phyloP scores from a whole-genome alignment of 805 yeast genomes.

The Ogataea pini region DNA sequence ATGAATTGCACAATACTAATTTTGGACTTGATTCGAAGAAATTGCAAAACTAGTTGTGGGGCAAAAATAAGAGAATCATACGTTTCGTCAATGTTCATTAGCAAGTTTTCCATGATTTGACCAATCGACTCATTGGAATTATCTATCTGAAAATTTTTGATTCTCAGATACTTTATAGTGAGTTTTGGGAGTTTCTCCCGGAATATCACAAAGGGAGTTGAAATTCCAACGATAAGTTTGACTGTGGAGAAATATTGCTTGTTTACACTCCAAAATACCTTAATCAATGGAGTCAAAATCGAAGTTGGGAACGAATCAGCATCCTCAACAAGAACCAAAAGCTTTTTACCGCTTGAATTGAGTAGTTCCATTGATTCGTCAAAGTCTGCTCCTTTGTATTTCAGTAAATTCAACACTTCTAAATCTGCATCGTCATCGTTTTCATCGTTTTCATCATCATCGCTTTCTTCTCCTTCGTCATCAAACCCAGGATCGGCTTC shows the following conservation, averaged over 20 bases:
- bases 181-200: slow-evolving; percentile 35
- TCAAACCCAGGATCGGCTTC: slow-evolving; percentile 12
- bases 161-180: slow-evolving; percentile 25
- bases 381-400: slow-evolving; percentile 25
- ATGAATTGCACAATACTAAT: slow-evolving; percentile 34
- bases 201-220: slow-evolving; percentile 37
- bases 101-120: slow-evolving; percentile 33
- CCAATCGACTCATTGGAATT: slow-evolving; percentile 34
- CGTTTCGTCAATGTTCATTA: slow-evolving; percentile 34
- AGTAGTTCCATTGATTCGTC: slow-evolving; percentile 27
- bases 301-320: slow-evolving; percentile 36
- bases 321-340: slow-evolving; percentile 36
- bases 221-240: slow-evolving; percentile 34
- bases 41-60: slow-evolving; percentile 31
- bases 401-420: slow-evolving; percentile 5
- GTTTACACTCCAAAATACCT: slow-evolving; percentile 27
- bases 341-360: slow-evolving; percentile 10
- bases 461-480: slow-evolving; percentile 8
- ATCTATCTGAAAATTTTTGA: slow-evolving; percentile 32
- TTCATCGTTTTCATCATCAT: slow-evolving; percentile 16
- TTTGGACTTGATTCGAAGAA: slow-evolving; percentile 26
- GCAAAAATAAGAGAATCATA: slow-evolving; percentile 36
- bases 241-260: slow-evolving; percentile 17
- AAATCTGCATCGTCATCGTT: slow-evolving; percentile 8
- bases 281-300: slow-evolving; percentile 27